Conservation (phyloP, 768 basidiomycete genomes). For the Termitomyces sp. region DNA sequence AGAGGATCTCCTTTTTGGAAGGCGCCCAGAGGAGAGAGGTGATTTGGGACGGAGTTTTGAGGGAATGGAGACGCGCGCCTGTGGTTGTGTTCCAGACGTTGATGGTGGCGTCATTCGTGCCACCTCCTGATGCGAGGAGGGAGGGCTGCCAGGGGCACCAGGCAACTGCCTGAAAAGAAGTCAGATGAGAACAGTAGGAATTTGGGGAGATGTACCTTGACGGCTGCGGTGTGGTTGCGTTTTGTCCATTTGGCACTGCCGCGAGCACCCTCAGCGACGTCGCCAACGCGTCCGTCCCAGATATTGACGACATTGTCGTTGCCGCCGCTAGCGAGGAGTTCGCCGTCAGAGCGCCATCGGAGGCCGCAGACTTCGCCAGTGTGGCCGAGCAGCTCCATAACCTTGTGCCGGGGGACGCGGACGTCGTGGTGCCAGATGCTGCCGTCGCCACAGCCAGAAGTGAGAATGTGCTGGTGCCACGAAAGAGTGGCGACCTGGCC, state of each 20-base stretch:
- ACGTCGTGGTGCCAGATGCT: slow-evolving; percentile 98
- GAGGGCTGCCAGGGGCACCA: slow-evolving; percentile 98
- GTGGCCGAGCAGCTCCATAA: slow-evolving; percentile 87
- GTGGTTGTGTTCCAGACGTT: slow-evolving; percentile 92
- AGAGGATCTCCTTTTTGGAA: slow-evolving; percentile 84
- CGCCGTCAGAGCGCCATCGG: slow-evolving; percentile 84
- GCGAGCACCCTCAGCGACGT: slow-evolving; percentile 43
- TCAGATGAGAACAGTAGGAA: neutral
- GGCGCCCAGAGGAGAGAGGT: slow-evolving; percentile 87
- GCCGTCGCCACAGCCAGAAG: slow-evolving; percentile 88
- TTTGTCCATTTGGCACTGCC: slow-evolving; percentile 86
- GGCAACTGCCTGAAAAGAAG: slow-evolving; percentile 64
- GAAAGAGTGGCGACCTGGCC: slow-evolving; percentile 79
- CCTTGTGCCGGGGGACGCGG: slow-evolving; percentile 79
- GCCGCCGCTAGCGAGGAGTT: slow-evolving; percentile 89
- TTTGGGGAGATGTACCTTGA: slow-evolving; percentile 44
- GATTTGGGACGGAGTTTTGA: slow-evolving; percentile 86
- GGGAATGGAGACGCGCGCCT: slow-evolving; percentile 83
- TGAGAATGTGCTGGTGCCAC: slow-evolving; percentile 85
- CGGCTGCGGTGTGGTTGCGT: slow-evolving; percentile 85
- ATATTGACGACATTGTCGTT: slow-evolving; percentile 98
- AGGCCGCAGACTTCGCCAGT: slow-evolving; percentile 91
- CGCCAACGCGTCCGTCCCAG: slow-evolving; percentile 84
- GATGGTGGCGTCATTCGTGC: slow-evolving; percentile 88
- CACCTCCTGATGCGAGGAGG: slow-evolving; percentile 89